Evolutionary conservation across 2,329 filamentous ascomycete species (phyloP).

Genomic region (Aspergillus pseudotamarii): DNA sequence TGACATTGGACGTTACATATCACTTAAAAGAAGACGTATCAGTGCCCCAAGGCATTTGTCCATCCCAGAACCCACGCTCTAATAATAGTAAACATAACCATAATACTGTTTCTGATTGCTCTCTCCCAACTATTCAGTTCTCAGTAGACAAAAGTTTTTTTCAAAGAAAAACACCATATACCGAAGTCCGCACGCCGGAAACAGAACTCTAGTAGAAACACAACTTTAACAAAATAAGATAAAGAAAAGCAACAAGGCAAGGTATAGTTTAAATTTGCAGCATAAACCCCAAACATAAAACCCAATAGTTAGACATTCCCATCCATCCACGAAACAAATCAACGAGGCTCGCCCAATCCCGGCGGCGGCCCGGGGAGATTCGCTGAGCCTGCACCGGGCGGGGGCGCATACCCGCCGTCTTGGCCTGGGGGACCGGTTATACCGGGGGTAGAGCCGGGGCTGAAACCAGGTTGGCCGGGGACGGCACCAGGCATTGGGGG

Average conservation of each 20-base stretch:
- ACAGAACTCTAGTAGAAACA: slow-evolving; percentile 15
- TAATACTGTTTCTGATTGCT: neutral
- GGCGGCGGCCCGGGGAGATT: slow-evolving; percentile 28
- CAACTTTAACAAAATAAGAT: slow-evolving; percentile 16
- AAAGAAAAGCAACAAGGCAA: slow-evolving; percentile 1
- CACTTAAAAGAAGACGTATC: neutral
- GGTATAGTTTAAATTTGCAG: neutral
- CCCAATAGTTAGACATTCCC: neutral
- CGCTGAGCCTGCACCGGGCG: slow-evolving; percentile 28
- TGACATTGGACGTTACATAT: neutral
- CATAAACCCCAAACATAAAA: neutral
- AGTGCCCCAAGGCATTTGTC: neutral
- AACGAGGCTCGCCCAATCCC: slow-evolving; percentile 35
- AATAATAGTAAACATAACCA: neutral
- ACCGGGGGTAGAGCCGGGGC: slow-evolving; percentile 31
- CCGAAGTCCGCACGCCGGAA: slow-evolving; percentile 4
- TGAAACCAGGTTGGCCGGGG: slow-evolving; percentile 31
- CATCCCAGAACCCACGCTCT: neutral
- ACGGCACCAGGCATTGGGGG: slow-evolving; percentile 31
- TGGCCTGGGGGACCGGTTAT: slow-evolving; percentile 32
- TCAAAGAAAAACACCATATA: slow-evolving; percentile 1
- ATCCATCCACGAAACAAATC: slow-evolving; percentile 7
- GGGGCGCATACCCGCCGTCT: slow-evolving; percentile 30
- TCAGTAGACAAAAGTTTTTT: neutral
- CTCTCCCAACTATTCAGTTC: neutral